These are phyloP conservation scores for Trichoderma reesei DNA, from an alignment of 495 filamentous ascomycete genomes.

Conservation along the genomic window DNA sequence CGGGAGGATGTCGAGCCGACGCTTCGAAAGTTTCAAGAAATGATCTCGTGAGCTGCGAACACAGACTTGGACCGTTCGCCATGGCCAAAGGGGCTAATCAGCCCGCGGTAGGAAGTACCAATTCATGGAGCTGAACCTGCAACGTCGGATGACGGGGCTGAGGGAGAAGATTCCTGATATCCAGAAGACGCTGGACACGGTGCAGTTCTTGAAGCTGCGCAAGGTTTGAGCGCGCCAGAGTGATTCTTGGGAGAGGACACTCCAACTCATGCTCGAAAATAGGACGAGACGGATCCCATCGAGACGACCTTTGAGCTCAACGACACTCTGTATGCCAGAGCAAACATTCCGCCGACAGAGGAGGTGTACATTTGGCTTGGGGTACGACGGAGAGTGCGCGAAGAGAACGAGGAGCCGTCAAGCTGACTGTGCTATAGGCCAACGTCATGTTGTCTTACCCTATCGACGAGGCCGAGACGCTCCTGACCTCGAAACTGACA, in stretches of 20 bases:
- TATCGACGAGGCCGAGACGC: slow-evolving; percentile 69
- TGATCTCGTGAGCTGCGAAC: slow-evolving; percentile 69
- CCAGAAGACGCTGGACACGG: slow-evolving; percentile 91
- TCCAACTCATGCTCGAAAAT: neutral
- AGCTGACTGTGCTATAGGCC: slow-evolving; percentile 42
- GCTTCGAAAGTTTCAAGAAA: slow-evolving; percentile 90
- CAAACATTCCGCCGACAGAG: slow-evolving; percentile 67
- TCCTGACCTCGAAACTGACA: slow-evolving; percentile 69
- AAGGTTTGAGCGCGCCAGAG: slow-evolving; percentile 35
- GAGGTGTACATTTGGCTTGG: slow-evolving; percentile 97
- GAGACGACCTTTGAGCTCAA: slow-evolving; percentile 94
- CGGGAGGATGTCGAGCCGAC: slow-evolving; percentile 83
- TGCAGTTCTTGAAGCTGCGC: slow-evolving; percentile 65
- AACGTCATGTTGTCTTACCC: slow-evolving; percentile 98
- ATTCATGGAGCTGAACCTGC: slow-evolving; percentile 95
- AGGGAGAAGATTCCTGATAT: slow-evolving; percentile 97
- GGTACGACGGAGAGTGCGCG: slow-evolving; percentile 30
- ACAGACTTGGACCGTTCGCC: neutral
- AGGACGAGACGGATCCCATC: slow-evolving; percentile 51
- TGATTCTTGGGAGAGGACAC: neutral
- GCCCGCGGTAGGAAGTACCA: slow-evolving; percentile 71
- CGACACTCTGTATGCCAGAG: slow-evolving; percentile 89
- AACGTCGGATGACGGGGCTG: slow-evolving; percentile 68
- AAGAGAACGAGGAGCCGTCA: neutral
- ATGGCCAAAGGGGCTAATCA: slow-evolving; percentile 1